phyloP scores from a whole-genome alignment of 2,329 filamentous ascomycete genomes.

The Fusarium pseudocircinatum region DNA sequence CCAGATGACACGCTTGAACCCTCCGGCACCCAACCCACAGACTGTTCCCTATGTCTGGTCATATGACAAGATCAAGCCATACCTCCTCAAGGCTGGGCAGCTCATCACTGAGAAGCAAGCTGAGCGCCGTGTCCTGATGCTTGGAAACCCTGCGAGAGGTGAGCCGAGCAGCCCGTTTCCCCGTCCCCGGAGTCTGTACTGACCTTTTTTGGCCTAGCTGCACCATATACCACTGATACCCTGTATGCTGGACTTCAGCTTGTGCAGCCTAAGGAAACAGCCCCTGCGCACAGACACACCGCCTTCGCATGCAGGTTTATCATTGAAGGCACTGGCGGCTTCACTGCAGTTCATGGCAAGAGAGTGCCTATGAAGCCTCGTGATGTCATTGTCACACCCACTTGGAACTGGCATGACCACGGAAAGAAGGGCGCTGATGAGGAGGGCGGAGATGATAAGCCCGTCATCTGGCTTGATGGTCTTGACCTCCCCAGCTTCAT shows the following conservation, averaged over 20 bases:
- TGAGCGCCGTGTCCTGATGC: constrained; percentile 54
- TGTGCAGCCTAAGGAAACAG: constrained; percentile 64
- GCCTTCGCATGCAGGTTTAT: constrained; percentile 67
- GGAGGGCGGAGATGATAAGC: constrained; percentile 38
- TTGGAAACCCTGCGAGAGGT: constrained; percentile 53
- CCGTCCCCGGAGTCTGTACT: background rate
- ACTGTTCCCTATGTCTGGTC: constrained; percentile 51
- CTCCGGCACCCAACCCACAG: constrained; percentile 55
- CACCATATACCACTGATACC: constrained; percentile 66
- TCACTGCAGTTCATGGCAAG: constrained; percentile 65
- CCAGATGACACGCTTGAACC: constrained; percentile 57
- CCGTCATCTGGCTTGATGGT: constrained; percentile 67
- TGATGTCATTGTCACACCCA: constrained; percentile 66
- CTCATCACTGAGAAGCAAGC: constrained; percentile 51
- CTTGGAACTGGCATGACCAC: constrained; percentile 69
- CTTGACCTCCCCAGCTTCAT: constrained; percentile 62
- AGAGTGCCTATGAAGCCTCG: constrained; percentile 60
- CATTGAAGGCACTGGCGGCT: constrained; percentile 62
- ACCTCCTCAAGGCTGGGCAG: constrained; percentile 46
- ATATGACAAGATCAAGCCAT: constrained; percentile 47
- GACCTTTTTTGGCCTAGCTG: constrained; percentile 44
- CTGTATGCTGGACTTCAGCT: constrained; percentile 66
- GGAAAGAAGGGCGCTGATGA: constrained; percentile 61
- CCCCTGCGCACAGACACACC: constrained; percentile 63
- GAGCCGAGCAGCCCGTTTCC: constrained; percentile 41